Conservation (phyloP, 164 flowering plant genomes). For the Macadamia tetraphylla region DNA sequence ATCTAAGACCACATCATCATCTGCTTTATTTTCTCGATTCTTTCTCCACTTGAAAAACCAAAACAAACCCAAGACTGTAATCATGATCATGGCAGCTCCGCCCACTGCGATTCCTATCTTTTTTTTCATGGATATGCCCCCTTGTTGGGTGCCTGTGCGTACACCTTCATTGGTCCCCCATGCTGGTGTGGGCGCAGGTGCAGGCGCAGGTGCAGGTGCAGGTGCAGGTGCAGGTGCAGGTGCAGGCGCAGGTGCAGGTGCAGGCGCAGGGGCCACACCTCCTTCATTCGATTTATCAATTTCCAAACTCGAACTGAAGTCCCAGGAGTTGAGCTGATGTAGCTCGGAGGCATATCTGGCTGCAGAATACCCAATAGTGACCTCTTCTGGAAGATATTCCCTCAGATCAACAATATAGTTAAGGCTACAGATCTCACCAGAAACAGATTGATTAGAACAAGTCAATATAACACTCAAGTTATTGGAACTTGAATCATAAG, state of each 20-base stretch:
- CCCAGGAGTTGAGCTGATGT: slow-evolving; percentile 24
- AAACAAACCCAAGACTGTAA: neutral
- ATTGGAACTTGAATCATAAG: slow-evolving; percentile 20
- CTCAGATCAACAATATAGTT: slow-evolving; percentile 30
- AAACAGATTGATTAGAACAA: slow-evolving; percentile 7
- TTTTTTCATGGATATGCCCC: neutral
- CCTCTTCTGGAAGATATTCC: slow-evolving; percentile 34
- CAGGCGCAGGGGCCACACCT: too few relatives aligned
- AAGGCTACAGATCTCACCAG: slow-evolving; percentile 24
- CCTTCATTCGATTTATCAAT: too few relatives aligned
- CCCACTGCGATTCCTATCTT: slow-evolving; percentile 16
- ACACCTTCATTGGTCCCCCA: too few relatives aligned
- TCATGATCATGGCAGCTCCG: slow-evolving; percentile 6
- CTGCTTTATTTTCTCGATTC: neutral
- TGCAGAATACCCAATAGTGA: slow-evolving; percentile 25
- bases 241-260: too few relatives aligned
- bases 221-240: too few relatives aligned
- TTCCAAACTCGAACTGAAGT: slow-evolving; percentile 17
- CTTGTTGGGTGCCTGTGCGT: neutral
- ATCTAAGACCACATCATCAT: neutral
- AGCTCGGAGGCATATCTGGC: slow-evolving; percentile 11
- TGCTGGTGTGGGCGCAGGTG: too few relatives aligned
- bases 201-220: too few relatives aligned
- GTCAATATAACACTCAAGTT: slow-evolving; percentile 25
- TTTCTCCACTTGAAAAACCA: neutral